Evolutionary conservation across 306 rosid genomes (phyloP), one percentile per base, ranked within the genome.

Genomic region (Vachellia collinsii): DNA sequence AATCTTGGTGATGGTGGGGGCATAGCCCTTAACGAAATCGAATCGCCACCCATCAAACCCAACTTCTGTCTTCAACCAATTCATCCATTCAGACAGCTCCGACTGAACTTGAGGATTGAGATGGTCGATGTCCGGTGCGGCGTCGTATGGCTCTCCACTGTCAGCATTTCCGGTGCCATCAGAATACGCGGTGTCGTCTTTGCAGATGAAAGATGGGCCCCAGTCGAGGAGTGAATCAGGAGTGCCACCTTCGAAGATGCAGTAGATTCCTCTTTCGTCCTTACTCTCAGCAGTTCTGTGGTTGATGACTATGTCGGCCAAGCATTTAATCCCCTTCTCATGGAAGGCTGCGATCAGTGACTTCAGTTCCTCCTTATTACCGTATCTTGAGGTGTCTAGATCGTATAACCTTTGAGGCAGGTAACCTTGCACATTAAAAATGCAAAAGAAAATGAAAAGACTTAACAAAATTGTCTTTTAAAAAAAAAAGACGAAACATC

Each of bases 161-260:
- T 94, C 98, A 2, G 12, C 83, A 68, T 94, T 89, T 5, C 98
- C 96, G n/a, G 79, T 83, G 77, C 98, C 98, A 59, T 92, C 88
- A 8, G 98, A 94, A 75, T 92, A 94, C 0, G 44, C 16, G 14
- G 80, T 85, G 86, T 92, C 97, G 46, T 90, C 94, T 67, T 8
- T 80, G 87, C 97, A 94, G 42, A 94, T 94, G 89, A 87, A 89
- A 39, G 81, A 68, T 1, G 94, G 92, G 1, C 92, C 94, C 98
- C 94, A 94, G 58, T 92, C 97, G 1, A 94, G 97, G 11, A 85
- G 85, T 23, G 58, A 9, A 69, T 94, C 97, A 0, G 85, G 44
- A 1, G 96, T 94, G 7, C 97, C 98, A 22, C 98, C 97, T 83
- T 94, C 96, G 50, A 92, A 92, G 83, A 94, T 75, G 90, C 89